Evolutionary conservation across 2,329 filamentous ascomycete genomes (phyloP).

Genomic region (Paraphoma chrysanthemicola): DNA sequence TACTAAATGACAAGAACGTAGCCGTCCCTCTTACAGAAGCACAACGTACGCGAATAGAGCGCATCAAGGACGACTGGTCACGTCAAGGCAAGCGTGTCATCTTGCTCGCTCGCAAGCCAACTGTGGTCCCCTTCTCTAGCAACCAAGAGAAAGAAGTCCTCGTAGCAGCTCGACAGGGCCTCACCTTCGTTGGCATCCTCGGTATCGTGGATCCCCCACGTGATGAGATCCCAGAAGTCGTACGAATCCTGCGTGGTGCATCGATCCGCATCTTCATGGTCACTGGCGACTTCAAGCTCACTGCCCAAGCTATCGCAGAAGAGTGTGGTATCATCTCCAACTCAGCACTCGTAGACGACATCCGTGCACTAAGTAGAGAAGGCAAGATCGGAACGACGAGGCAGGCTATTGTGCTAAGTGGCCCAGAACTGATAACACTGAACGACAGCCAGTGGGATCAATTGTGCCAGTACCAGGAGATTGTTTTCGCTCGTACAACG

Average conservation of each 20-base stretch:
- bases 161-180: slow-evolving; percentile 56
- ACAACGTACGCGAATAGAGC: slow-evolving; percentile 58
- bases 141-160: slow-evolving; percentile 66
- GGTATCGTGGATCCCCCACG: slow-evolving; percentile 67
- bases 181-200: slow-evolving; percentile 64
- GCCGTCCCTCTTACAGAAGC: slow-evolving; percentile 56
- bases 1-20: slow-evolving; percentile 63
- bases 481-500: slow-evolving; percentile 76
- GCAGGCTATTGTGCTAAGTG: slow-evolving; percentile 42
- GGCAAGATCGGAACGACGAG: slow-evolving; percentile 32
- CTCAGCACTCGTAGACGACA: slow-evolving; percentile 58
- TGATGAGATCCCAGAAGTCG: slow-evolving; percentile 65
- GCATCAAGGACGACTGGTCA: slow-evolving; percentile 72
- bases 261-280: slow-evolving; percentile 84
- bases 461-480: slow-evolving; percentile 70
- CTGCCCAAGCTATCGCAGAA: slow-evolving; percentile 74
- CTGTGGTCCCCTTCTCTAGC: slow-evolving; percentile 51
- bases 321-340: slow-evolving; percentile 75
- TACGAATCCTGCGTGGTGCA: slow-evolving; percentile 70
- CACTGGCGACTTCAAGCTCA: slow-evolving; percentile 79
- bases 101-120: slow-evolving; percentile 68
- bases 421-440: slow-evolving; percentile 65
- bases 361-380: slow-evolving; percentile 57
- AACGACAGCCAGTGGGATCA: slow-evolving; percentile 73
- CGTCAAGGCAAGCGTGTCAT: slow-evolving; percentile 72